These are phyloP conservation scores for Coix lacrymajobi DNA, from an alignment of 176 grass and related monocot genomes.

Conservation along the genomic window DNA sequence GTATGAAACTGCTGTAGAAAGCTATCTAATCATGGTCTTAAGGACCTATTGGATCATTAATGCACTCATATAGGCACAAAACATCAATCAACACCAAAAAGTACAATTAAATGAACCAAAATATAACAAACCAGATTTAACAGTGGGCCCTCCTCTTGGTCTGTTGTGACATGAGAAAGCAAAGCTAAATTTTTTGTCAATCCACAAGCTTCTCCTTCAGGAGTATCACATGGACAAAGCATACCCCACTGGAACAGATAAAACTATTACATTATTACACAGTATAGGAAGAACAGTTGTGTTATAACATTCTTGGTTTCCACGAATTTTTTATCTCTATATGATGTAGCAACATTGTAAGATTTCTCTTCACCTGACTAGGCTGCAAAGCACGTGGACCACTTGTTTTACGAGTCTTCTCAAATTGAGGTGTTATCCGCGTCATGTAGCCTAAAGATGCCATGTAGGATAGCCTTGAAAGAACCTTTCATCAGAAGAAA, in stretches of 20 bases:
- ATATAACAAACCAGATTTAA: conserved; percentile 61
- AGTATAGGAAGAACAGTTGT: too few relatives aligned
- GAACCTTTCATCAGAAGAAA: too few relatives aligned
- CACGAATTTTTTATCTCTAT: too few relatives aligned
- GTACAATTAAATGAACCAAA: background rate
- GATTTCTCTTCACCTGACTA: conserved; percentile 62
- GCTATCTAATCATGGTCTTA: background rate
- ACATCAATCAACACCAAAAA: background rate
- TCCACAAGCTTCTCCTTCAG: conserved; percentile 97
- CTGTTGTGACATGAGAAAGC: conserved; percentile 90
- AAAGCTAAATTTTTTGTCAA: conserved; percentile 98
- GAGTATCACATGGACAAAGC: conserved; percentile 98
- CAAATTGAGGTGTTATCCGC: conserved; percentile 95
- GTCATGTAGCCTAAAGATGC: conserved; percentile 94
- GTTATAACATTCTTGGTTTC: too few relatives aligned
- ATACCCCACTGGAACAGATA: conserved; percentile 99
- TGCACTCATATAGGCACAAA: background rate
- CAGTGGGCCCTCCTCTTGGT: conserved; percentile 79
- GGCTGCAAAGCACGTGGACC: conserved; percentile 97
- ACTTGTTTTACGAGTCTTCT: conserved; percentile 97
- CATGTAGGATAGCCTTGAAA: conserved; percentile 92
- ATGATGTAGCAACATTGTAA: background rate
- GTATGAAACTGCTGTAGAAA: background rate
- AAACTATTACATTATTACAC: too few relatives aligned
- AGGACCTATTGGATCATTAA: background rate